These are phyloP conservation scores for Lentithecium fluviatile DNA, from an alignment of 495 filamentous ascomycete species.

Conservation along the genomic window DNA sequence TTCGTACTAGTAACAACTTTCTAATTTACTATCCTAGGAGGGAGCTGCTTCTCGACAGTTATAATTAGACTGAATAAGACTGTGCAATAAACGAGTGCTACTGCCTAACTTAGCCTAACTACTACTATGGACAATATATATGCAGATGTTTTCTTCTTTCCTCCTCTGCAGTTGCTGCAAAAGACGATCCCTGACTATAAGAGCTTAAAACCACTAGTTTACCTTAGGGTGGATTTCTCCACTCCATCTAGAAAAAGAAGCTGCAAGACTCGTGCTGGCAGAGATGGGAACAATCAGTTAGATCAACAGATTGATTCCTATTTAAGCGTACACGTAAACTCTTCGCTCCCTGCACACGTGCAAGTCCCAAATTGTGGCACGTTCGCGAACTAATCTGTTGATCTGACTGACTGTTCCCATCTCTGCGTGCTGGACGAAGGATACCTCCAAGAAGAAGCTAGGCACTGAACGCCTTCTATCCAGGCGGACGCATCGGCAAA, in stretches of 20 bases:
- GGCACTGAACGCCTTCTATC: slow-evolving; percentile 10
- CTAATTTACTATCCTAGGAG: too few relatives aligned
- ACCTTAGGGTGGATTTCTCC: slow-evolving; percentile 15
- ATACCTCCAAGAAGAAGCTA: slow-evolving; percentile 10
- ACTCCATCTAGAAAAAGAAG: slow-evolving; percentile 7
- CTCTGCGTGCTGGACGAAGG: too few relatives aligned
- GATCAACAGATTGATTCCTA: too few relatives aligned
- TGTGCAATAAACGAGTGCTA: background rate
- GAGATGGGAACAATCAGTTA: too few relatives aligned
- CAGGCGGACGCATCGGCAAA: slow-evolving; percentile 13
- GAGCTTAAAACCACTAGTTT: slow-evolving; percentile 5
- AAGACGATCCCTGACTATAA: too few relatives aligned
- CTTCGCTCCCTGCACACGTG: too few relatives aligned
- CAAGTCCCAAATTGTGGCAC: too few relatives aligned
- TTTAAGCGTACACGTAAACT: too few relatives aligned
- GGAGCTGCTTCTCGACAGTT: too few relatives aligned
- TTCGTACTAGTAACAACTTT: too few relatives aligned
- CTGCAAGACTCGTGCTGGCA: slow-evolving; percentile 11
- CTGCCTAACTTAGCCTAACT: background rate
- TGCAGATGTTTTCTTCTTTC: background rate
- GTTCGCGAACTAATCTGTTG: too few relatives aligned
- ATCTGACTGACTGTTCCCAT: too few relatives aligned
- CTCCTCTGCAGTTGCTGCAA: background rate
- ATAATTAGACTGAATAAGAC: slow-evolving; percentile 2
- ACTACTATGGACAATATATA: background rate